Evolutionary conservation across 73 alveolate genomes (phyloP).

Genomic region (Symbiodinium natans): DNA sequence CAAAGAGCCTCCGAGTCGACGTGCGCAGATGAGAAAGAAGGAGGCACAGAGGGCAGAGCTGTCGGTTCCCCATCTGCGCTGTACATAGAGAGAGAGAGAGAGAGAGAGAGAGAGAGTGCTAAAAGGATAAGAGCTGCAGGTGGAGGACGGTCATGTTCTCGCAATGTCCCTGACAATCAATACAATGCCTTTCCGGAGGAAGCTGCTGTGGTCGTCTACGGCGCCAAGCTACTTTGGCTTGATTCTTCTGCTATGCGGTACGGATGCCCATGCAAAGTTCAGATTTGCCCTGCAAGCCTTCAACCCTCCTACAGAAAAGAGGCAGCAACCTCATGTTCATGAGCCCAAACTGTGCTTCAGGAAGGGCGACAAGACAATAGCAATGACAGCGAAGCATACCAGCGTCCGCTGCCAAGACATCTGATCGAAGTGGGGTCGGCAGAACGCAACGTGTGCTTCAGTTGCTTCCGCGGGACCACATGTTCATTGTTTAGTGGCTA

Average conservation of each 20-base stretch:
- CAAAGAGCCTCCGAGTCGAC: slow-evolving; percentile 78
- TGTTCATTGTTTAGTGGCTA: no score
- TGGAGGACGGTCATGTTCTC: no score
- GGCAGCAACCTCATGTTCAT: no score
- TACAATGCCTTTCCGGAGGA: slow-evolving; percentile 36
- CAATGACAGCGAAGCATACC: slow-evolving; percentile 87
- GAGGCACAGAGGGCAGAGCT: slow-evolving; percentile 32
- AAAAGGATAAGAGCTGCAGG: no score
- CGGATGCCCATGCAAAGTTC: background rate
- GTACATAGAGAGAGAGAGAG: no score
- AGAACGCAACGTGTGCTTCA: background rate
- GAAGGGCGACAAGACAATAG: slow-evolving; percentile 86
- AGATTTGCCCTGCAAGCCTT: no score
- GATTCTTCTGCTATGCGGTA: background rate
- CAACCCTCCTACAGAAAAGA: no score
- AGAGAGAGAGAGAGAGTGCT: no score
- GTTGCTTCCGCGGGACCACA: background rate
- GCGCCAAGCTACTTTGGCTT: slow-evolving; percentile 14
- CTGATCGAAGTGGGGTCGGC: no score
- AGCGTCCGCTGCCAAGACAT: background rate
- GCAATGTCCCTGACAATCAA: no score
- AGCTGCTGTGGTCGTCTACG: slow-evolving; percentile 86
- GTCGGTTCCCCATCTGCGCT: no score
- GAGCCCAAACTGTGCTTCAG: no score
- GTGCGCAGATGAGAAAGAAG: slow-evolving; percentile 89